phyloP scores from a whole-genome alignment of 306 rosid species.

The Cicer chorassanicum region DNA sequence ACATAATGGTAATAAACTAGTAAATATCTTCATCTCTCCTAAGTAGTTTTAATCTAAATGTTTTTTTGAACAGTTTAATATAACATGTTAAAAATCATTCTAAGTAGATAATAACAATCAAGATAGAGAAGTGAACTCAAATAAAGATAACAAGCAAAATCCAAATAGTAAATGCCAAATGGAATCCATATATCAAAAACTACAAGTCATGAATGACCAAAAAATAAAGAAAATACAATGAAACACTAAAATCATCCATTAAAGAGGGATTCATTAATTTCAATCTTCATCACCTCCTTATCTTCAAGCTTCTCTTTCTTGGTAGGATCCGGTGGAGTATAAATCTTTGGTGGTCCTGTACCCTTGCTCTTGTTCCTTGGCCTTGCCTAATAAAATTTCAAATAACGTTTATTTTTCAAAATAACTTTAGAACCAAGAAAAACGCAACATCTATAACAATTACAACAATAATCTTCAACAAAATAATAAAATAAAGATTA shows the following conservation, averaged over 20 bases:
- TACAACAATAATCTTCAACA: neutral
- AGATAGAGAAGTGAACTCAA: slow-evolving; percentile 13
- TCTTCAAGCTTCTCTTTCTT: slow-evolving; percentile 74
- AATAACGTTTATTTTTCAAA: neutral
- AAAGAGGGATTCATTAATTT: slow-evolving; percentile 67
- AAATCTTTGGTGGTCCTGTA: slow-evolving; percentile 74
- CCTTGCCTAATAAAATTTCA: slow-evolving; percentile 59
- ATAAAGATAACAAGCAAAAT: slow-evolving; percentile 3
- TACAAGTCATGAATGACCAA: slow-evolving; percentile 16
- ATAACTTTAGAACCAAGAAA: slow-evolving; percentile 1
- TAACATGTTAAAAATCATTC: too few species aligned
- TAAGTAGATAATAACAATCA: neutral
- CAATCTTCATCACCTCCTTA: slow-evolving; percentile 66
- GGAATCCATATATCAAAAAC: slow-evolving; percentile 39
- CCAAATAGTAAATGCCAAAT: slow-evolving; percentile 35
- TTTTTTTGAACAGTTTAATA: too few species aligned
- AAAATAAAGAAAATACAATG: slow-evolving; percentile 43
- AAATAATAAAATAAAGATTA: neutral
- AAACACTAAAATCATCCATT: slow-evolving; percentile 37
- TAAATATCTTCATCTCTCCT: too few species aligned
- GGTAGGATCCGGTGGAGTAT: slow-evolving; percentile 56
- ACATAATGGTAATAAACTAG: too few species aligned
- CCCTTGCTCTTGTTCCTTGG: slow-evolving; percentile 83
- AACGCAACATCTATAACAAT: slow-evolving; percentile 4
- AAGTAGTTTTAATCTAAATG: too few species aligned